These are phyloP conservation scores for Plasmopara halstedii DNA, from an alignment of 352 stramenopile genomes.

Conservation along the genomic window DNA sequence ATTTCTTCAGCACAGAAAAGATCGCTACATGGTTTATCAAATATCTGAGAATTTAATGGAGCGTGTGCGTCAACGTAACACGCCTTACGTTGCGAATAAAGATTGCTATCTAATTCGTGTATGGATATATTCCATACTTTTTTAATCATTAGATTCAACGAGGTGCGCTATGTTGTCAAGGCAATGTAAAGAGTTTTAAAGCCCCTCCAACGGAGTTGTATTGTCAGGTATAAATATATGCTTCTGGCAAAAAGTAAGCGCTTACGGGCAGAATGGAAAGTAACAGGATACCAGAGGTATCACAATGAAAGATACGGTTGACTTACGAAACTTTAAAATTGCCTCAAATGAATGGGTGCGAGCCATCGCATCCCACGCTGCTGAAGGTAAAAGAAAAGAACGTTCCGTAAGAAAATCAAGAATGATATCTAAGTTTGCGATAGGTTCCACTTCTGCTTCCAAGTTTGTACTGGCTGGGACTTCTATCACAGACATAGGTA, in stretches of 20 bases:
- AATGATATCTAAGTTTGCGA: not conserved
- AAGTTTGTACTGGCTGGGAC: conserved; percentile 22
- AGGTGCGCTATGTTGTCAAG: conserved; percentile 17
- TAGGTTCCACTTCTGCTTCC: conserved; percentile 7
- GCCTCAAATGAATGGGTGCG: conserved; percentile 29
- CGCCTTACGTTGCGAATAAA: not conserved
- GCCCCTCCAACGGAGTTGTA: conserved; percentile 21
- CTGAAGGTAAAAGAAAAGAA: not conserved
- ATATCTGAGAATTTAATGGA: conserved; percentile 20
- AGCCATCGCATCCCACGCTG: conserved; percentile 13
- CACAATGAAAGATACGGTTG: conserved; percentile 18
- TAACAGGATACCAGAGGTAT: conserved; percentile 19
- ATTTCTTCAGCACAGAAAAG: conserved; percentile 9
- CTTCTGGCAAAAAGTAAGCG: not conserved
- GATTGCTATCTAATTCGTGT: conserved; percentile 7
- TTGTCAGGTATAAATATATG: conserved; percentile 23
- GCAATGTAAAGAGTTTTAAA: conserved; percentile 13
- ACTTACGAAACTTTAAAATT: conserved; percentile 17
- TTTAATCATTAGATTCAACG: conserved; percentile 15
- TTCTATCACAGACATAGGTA: conserved; percentile 19
- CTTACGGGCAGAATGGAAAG: not conserved
- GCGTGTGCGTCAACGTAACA: conserved; percentile 10
- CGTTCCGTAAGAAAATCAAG: not conserved
- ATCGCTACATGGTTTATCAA: conserved; percentile 1
- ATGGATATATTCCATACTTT: not conserved